Conservation (phyloP, 257 asterid genomes). For the Plantago ovata region DNA sequence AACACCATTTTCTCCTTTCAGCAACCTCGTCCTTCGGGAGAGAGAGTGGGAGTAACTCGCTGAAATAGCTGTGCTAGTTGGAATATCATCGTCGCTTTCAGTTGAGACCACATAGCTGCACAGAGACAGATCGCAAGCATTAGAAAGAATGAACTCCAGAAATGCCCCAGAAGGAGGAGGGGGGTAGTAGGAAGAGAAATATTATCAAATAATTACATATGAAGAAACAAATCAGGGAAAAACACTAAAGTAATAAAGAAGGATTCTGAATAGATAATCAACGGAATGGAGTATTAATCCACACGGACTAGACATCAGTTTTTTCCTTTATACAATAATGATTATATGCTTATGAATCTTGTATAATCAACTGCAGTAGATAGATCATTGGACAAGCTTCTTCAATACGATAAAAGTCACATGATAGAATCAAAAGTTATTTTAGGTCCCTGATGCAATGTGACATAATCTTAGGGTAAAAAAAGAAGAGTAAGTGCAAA, state of each 20-base stretch:
- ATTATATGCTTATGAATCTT: slow-evolving; percentile 14
- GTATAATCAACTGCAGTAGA: neutral
- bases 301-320: slow-evolving; percentile 9
- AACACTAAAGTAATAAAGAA: slow-evolving; percentile 15
- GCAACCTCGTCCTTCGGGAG: slow-evolving; percentile 89
- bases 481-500: neutral
- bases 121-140: slow-evolving; percentile 31
- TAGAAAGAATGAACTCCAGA: slow-evolving; percentile 21
- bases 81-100: slow-evolving; percentile 75
- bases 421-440: neutral
- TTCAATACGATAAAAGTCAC: neutral
- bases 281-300: slow-evolving; percentile 6
- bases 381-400: slow-evolving; percentile 5
- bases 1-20: slow-evolving; percentile 66
- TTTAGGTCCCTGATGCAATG: slow-evolving; percentile 3
- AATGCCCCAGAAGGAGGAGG: neutral
- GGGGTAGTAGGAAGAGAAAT: too few species aligned
- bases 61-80: slow-evolving; percentile 59
- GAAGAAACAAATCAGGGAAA: neutral
- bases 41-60: slow-evolving; percentile 62
- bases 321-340: slow-evolving; percentile 9
- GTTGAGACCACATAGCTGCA: slow-evolving; percentile 70
- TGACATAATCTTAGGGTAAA: neutral
- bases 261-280: slow-evolving; percentile 12
- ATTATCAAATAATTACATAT: too few species aligned